phyloP scores from a whole-genome alignment of 352 stramenopile genomes.

The Globisporangium iwayamae region DNA sequence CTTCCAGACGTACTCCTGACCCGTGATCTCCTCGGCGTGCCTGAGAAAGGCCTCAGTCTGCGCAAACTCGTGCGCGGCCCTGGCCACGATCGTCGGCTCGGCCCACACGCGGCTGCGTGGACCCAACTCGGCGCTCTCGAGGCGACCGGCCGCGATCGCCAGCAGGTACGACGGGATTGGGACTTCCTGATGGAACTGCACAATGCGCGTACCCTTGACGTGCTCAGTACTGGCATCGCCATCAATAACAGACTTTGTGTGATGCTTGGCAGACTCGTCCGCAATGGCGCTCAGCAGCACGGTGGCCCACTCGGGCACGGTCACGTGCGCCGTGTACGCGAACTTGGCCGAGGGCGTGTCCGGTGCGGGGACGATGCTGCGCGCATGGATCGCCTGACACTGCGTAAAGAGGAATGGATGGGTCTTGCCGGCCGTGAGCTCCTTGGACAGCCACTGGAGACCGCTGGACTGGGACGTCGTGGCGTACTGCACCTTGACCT shows the following conservation, averaged over 20 bases:
- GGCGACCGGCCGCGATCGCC: constrained; percentile 89
- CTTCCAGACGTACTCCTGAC: constrained; percentile 92
- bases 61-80: constrained; percentile 92
- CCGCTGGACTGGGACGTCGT: constrained; percentile 44
- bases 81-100: constrained; percentile 92
- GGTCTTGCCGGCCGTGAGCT: constrained; percentile 92
- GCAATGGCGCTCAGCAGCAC: constrained; percentile 89
- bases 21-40: constrained; percentile 90
- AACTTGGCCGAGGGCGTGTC: constrained; percentile 94
- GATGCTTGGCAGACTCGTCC: neutral
- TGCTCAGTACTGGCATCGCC: neutral
- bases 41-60: constrained; percentile 93
- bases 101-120: constrained; percentile 89
- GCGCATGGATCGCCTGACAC: constrained; percentile 93
- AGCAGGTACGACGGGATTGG: constrained; percentile 96
- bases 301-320: constrained; percentile 90
- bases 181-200: constrained; percentile 74
- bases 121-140: constrained; percentile 88
- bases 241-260: neutral
- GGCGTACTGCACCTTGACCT: constrained; percentile 33
- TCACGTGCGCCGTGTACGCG: constrained; percentile 91
- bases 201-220: constrained; percentile 1
- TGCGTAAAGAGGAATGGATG: constrained; percentile 95
- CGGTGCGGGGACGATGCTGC: constrained; percentile 93
- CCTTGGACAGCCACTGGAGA: constrained; percentile 90